phyloP scores from a whole-genome alignment of 2,329 filamentous ascomycete species.

The Pseudogymnoascus sp. region DNA sequence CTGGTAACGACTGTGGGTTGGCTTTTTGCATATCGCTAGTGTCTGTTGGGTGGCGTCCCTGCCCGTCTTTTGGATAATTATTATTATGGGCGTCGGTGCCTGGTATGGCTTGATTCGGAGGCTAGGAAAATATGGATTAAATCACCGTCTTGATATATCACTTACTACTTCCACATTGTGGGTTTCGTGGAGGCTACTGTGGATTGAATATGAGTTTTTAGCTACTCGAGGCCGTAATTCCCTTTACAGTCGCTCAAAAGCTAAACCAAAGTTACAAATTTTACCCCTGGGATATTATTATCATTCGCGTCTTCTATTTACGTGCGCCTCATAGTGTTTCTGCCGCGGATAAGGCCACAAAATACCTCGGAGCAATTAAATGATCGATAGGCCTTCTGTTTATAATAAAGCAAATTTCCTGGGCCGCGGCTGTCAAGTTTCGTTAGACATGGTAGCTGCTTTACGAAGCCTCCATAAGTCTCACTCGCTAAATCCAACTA shows the following conservation, averaged over 20 bases:
- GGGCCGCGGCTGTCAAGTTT: background rate
- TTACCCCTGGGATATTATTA: background rate
- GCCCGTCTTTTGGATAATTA: background rate
- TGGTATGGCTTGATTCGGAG: background rate
- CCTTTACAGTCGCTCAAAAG: background rate
- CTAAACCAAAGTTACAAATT: background rate
- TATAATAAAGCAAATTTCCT: background rate
- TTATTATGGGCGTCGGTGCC: background rate
- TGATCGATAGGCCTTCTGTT: background rate
- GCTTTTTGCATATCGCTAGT: background rate
- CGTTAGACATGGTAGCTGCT: background rate
- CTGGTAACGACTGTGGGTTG: background rate
- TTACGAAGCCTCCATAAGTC: background rate
- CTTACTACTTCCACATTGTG: background rate
- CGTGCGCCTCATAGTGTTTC: background rate
- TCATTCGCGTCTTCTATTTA: background rate
- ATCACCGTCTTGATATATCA: background rate
- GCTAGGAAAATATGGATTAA: background rate
- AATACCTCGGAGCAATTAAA: background rate
- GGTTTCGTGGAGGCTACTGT: background rate
- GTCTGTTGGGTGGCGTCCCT: background rate
- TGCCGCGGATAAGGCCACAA: background rate
- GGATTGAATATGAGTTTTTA: background rate
- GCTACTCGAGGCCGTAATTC: background rate
- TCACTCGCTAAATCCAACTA: background rate